Evolutionary conservation across 2,329 filamentous ascomycete species (phyloP).

Genomic region (Aspergillus pseudoviridinutans): DNA sequence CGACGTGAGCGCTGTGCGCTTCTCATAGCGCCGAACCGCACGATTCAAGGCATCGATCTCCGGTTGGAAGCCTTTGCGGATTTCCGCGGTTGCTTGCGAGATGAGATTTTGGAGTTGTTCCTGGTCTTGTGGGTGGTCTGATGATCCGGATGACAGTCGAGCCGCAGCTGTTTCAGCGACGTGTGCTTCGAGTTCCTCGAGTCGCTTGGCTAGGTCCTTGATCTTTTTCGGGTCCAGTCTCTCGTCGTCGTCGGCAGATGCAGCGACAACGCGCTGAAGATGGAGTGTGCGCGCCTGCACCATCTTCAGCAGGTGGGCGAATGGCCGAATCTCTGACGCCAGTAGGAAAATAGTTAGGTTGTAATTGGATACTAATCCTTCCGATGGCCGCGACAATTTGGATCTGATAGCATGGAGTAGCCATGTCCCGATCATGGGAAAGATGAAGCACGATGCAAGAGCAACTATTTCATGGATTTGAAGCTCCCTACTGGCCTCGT

Average conservation of each 20-base stretch:
- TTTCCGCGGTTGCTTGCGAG: constrained; percentile 47
- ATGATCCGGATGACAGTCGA: constrained; percentile 15
- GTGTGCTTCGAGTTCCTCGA: constrained; percentile 67
- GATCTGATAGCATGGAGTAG: constrained; percentile 75
- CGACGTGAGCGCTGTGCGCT: constrained; percentile 71
- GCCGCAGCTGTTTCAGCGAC: constrained; percentile 37
- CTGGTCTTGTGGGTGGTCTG: constrained; percentile 6
- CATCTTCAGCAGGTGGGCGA: constrained; percentile 76
- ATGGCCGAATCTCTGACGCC: constrained; percentile 77
- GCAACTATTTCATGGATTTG: constrained; percentile 71
- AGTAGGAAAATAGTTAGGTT: constrained; percentile 89
- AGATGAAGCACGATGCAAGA: constrained; percentile 71
- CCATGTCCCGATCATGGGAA: constrained; percentile 75
- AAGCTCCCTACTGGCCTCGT: constrained; percentile 58
- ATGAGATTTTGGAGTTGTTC: constrained; percentile 41
- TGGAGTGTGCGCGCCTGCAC: constrained; percentile 74
- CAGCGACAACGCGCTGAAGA: constrained; percentile 66
- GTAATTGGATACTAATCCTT: constrained; percentile 85
- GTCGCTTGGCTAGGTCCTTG: constrained; percentile 58
- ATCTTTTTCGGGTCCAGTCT: constrained; percentile 34
- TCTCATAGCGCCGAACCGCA: constrained; percentile 87
- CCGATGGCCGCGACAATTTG: constrained; percentile 77
- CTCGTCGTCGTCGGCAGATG: constrained; percentile 29
- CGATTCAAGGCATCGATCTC: constrained; percentile 86
- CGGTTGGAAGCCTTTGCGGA: constrained; percentile 65